Base-by-base conservation (phyloP, 1,139 yeast genomes). In the Geotrichum restrictum region DNA sequence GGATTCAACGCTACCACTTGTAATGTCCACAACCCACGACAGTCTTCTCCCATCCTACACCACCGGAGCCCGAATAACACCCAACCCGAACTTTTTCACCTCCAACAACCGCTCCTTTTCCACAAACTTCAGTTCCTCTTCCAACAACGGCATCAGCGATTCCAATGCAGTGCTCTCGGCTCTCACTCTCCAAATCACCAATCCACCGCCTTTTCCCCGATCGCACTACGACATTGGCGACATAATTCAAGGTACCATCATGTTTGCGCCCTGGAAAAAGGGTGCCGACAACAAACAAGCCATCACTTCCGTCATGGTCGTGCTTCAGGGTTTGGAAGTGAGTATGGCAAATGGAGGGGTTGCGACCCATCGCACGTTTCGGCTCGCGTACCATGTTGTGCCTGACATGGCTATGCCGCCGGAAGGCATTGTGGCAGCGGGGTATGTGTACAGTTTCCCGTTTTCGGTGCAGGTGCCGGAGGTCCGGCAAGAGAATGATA, bases 321-420 rank as follows among this genome's bases (percentile, higher is more conserved):
- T 42, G 22, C 34, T 50, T 8, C 37, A 33, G 27, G 37, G 46
- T 14, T 14, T 21, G 16, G 53, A 50, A 27, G 33, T 24, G 4
- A 39, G 34, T 4, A 16, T 38, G n/a, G 27, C 40, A 3, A 16
- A 27, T 14, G 45, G 45, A 1, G 39, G 41, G n/a, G 16, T 27
- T 18, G 31, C 33, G 39, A 22, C 42, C 29, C 13, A 13, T 24
- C 33, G 24, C 11, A 27, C 42, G n/a, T 40, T 33, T 31, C 37
- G 36, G 14, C 33, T 45, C 13, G 42, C 46, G 8, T 50, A 34
- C n/a, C 53, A 50, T 8, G 18, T 45, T 24, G 53, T 50, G 2
- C 53, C 53, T 5, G 53, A 50, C 11, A 40, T 50, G 46, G 53
- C 53, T 16, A 45, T 50, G 53, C 53, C 53, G 8, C 53, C 53